Percentiles rank a stretch among this genome's conserved stretches.
phyloP scores from a whole-genome alignment of 2,329 filamentous ascomycete species.

The Arthrobotrys pseudoclavata region DNA sequence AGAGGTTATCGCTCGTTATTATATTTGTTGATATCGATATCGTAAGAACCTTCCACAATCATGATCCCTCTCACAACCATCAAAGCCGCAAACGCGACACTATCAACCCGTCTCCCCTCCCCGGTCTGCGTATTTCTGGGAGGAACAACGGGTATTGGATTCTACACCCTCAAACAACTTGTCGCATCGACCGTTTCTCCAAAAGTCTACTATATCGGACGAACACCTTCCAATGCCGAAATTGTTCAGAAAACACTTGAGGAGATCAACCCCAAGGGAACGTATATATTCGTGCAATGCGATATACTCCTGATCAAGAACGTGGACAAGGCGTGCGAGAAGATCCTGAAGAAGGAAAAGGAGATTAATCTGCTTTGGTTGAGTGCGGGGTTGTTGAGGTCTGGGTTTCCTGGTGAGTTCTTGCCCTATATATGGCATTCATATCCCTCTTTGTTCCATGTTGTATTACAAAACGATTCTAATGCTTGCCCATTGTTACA shows the following conservation, averaged over 20 bases:
- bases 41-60: background rate
- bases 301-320: slow-evolving; percentile 69
- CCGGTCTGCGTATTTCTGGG: slow-evolving; percentile 68
- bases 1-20: background rate
- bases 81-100: slow-evolving; percentile 65
- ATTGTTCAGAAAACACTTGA: slow-evolving; percentile 68
- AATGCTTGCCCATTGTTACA: background rate
- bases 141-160: slow-evolving; percentile 70
- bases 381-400: slow-evolving; percentile 69
- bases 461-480: background rate
- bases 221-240: slow-evolving; percentile 65
- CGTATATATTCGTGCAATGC: slow-evolving; percentile 68
- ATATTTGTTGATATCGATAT: background rate
- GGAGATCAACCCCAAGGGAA: slow-evolving; percentile 67
- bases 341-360: slow-evolving; percentile 70
- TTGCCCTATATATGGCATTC: background rate
- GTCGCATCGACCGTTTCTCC: slow-evolving; percentile 64
- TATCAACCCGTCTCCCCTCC: slow-evolving; percentile 68
- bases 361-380: slow-evolving; percentile 72
- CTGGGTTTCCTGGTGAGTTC: slow-evolving; percentile 58
- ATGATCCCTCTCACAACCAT: slow-evolving; percentile 66
- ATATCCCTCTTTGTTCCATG: background rate
- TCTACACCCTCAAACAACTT: slow-evolving; percentile 68
- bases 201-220: slow-evolving; percentile 69
- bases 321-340: slow-evolving; percentile 69